These are phyloP conservation scores for Eimeria falciformis DNA, from an alignment of 169 alveolate genomes.

Conservation along the genomic window DNA sequence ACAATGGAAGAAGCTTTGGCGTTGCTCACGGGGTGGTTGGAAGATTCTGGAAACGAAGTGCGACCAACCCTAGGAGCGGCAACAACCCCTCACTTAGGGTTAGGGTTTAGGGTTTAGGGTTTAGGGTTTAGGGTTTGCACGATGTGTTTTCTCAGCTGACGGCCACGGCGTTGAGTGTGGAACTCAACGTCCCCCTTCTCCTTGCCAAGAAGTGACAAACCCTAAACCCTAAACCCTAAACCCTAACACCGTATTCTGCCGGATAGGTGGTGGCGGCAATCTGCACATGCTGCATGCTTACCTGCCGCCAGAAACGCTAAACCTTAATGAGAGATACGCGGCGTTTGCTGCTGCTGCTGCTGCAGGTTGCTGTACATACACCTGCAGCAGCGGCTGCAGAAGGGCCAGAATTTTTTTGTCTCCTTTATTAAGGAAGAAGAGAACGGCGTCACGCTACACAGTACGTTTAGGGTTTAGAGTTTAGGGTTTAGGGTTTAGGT, in stretches of 20 bases:
- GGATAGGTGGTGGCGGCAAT: not conserved
- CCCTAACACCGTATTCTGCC: not conserved
- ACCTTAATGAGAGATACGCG: not conserved
- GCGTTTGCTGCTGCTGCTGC: not conserved
- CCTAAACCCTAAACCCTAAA: conserved; percentile 13
- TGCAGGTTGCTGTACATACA: conserved; percentile 9
- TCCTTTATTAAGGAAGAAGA: not conserved
- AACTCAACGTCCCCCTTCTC: not conserved
- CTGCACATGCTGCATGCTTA: not conserved
- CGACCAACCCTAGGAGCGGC: not conserved
- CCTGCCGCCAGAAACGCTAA: not conserved
- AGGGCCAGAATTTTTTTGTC: not conserved
- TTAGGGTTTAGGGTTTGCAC: not conserved
- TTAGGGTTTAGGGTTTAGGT: conserved; percentile 3
- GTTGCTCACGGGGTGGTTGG: not conserved
- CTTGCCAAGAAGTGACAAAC: not conserved
- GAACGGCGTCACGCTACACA: not conserved
- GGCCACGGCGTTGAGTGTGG: not conserved
- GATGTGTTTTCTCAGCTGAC: not conserved
- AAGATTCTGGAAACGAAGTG: not conserved
- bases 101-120: conserved; percentile 27
- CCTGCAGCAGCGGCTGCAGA: conserved; percentile 13
- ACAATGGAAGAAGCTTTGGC: conserved; percentile 8
- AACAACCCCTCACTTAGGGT: not conserved
- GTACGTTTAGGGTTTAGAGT: conserved; percentile 8